A percentile compares a stretch with the other conserved stretches of the same genome.
Evolutionary conservation across 192 early-diverging fungal genomes (phyloP).

Genomic region (Backusella australiensis): DNA sequence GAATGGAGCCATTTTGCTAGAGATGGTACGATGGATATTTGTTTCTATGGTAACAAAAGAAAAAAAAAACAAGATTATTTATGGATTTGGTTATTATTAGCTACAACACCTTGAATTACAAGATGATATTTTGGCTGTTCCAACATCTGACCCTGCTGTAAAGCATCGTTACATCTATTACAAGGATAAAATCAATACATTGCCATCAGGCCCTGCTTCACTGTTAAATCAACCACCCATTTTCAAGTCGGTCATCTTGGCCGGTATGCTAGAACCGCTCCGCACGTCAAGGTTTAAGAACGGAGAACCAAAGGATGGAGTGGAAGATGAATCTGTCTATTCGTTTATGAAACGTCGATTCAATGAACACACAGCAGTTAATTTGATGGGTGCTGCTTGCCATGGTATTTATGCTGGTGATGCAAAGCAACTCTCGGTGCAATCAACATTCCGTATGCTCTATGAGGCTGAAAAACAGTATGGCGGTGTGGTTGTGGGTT

Average conservation of each 20-base stretch:
- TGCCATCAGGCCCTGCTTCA: slow-evolving; percentile 44
- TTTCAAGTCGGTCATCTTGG: slow-evolving; percentile 55
- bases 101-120: slow-evolving; percentile 66
- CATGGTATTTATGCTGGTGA: slow-evolving; percentile 95
- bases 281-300: not conserved
- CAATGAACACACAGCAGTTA: slow-evolving; percentile 66
- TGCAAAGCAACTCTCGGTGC: slow-evolving; percentile 71
- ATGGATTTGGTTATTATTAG: slow-evolving; percentile 17
- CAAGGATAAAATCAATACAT: slow-evolving; percentile 63
- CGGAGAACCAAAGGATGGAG: not conserved
- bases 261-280: slow-evolving; percentile 60
- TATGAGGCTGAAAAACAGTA: slow-evolving; percentile 64
- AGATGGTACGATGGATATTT: slow-evolving; percentile 53
- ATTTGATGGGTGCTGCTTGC: slow-evolving; percentile 81
- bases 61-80: no score
- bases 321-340: slow-evolving; percentile 80
- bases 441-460: slow-evolving; percentile 68
- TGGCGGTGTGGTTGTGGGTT: slow-evolving; percentile 51
- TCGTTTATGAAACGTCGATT: slow-evolving; percentile 82
- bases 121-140: slow-evolving; percentile 51
- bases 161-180: slow-evolving; percentile 83
- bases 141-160: slow-evolving; percentile 66
- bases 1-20: slow-evolving; percentile 68
- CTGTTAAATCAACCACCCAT: slow-evolving; percentile 37
- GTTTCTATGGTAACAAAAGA: not conserved